Evolutionary conservation across 768 basidiomycete species (phyloP), one percentile per base, ranked within the genome.

Genomic region (Agrocybe chaxingu): DNA sequence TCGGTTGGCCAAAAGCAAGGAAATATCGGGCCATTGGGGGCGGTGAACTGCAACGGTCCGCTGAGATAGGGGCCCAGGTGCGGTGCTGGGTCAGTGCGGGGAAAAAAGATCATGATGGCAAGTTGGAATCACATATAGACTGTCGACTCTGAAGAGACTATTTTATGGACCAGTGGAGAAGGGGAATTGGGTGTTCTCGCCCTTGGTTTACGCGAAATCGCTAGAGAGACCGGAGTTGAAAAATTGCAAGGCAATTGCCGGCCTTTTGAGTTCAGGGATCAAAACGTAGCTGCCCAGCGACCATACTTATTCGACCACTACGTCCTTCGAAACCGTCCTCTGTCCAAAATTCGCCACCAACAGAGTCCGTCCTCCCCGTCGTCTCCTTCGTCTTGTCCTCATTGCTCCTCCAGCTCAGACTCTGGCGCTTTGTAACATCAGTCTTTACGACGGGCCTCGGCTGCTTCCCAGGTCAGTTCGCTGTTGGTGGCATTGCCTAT

Each of bases 361-460:
- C 79, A 81, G 72, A 78, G 79, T 76, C 56, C 54, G 68, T 62
- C 52, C 58, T 52, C 44, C 42, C 59, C 46, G 49, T 53, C 55
- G 48, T 55, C n/a, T 48, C 42, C 58, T 46, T 55, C 16, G 40
- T 60, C 55, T 49, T 42, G n/a, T 57, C 56, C 53, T 58, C 55
- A 42, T 45, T 37, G 49, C 41, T 49, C 46, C 43, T 43, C 45
- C 54, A 64, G 65, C 65, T 78, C 74, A 72, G 68, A 63, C 70
- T 63, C 68, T 73, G 76, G 79, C 78, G 69, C 73, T 76, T 80
- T 91, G 88, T 91, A 91, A 65, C 84, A 89, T 76, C 87, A 89
- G 72, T 78, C 79, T 76, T 78, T 76, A 82, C 84, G 82, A 85
- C 81, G 76, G 82, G 80, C 82, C 78, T 57, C 56, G 84, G 77